Evolutionary conservation across 495 filamentous ascomycete species (phyloP).

Genomic region (Clavariopsis aquatica): DNA sequence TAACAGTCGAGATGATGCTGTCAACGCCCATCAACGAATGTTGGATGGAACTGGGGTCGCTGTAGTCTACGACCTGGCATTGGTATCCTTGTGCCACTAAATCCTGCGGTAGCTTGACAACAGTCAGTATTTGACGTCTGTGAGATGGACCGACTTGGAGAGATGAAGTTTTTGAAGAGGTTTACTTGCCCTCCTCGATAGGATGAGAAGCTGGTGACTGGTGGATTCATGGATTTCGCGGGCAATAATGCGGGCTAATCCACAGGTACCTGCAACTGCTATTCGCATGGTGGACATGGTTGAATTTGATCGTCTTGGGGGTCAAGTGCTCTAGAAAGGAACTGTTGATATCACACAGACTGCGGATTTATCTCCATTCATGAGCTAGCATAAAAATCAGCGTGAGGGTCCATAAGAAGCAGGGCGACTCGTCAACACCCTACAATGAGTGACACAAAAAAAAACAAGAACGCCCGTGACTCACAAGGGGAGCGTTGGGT

Average conservation of each 20-base stretch:
- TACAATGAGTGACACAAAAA: conserved; percentile 14
- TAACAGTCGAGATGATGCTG: conserved; percentile 73
- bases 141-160: neutral
- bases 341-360: neutral
- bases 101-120: conserved; percentile 33
- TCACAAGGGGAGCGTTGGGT: conserved; percentile 24
- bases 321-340: neutral
- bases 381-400: conserved; percentile 19
- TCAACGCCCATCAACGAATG: conserved; percentile 69
- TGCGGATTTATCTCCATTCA: conserved; percentile 30
- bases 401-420: conserved; percentile 20
- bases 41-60: conserved; percentile 55
- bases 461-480: conserved; percentile 19
- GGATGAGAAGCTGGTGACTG: conserved; percentile 65
- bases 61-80: conserved; percentile 66
- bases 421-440: conserved; percentile 7
- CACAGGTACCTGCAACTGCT: conserved; percentile 71
- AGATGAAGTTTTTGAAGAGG: neutral
- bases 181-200: conserved; percentile 60
- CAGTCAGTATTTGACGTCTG: conserved; percentile 16
- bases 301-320: neutral
- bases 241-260: conserved; percentile 65
- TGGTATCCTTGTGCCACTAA: conserved; percentile 54
- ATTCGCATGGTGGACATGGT: conserved; percentile 58
- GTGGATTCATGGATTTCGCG: conserved; percentile 57